These are phyloP conservation scores for Vitis amurensis DNA, from an alignment of 164 flowering plant species.

Conservation along the genomic window DNA sequence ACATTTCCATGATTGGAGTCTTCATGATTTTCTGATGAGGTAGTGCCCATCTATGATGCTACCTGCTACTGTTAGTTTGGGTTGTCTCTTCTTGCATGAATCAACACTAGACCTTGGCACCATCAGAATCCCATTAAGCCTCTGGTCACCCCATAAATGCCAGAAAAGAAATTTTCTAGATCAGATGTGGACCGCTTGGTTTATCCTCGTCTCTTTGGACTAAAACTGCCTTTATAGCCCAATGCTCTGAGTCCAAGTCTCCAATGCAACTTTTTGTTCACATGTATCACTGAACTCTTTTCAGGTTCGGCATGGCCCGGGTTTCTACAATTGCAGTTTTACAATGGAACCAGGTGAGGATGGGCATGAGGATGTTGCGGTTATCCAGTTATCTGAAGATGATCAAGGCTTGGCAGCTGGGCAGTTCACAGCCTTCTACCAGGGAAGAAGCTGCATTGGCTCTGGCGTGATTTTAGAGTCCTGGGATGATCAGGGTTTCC, in stretches of 20 bases:
- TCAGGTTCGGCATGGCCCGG: conserved; percentile 97
- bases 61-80: too few relatives aligned
- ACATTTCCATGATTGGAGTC: background rate
- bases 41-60: too few relatives aligned
- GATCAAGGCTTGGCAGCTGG: conserved; percentile 99
- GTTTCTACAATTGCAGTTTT: conserved; percentile 66
- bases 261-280: background rate
- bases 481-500: conserved; percentile 85
- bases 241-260: background rate
- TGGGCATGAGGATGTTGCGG: conserved; percentile 42
- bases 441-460: conserved; percentile 65
- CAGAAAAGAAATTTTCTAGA: background rate
- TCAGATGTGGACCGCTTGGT: background rate
- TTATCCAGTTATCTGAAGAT: conserved; percentile 68
- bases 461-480: conserved; percentile 92
- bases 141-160: background rate
- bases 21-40: background rate
- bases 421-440: conserved; percentile 89
- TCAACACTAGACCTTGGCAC: too few relatives aligned
- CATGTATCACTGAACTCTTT: background rate
- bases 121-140: background rate
- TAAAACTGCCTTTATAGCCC: background rate
- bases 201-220: background rate
- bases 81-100: too few relatives aligned
- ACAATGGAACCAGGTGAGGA: conserved; percentile 42